Evolutionary conservation across 2,329 filamentous ascomycete species (phyloP), one percentile per base, ranked within the genome.

Genomic region (Niveomyces coronatus): DNA sequence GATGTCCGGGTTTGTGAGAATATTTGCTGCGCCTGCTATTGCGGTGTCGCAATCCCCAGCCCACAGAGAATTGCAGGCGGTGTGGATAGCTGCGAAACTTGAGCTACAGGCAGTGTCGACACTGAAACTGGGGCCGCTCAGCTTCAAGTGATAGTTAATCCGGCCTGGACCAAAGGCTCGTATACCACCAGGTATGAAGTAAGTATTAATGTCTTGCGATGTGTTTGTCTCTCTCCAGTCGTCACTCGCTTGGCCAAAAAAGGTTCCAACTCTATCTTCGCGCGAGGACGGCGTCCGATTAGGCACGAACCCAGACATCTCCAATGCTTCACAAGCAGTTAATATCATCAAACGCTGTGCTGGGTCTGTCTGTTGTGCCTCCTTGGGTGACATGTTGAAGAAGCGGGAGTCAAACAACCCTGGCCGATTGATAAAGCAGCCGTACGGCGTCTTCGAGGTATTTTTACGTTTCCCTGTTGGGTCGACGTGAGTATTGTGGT

Each of bases 211-310:
- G 5, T 83, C 76, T 51, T 87, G 78, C 0, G 74, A 73, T 9
- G 73, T 75, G 53, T 87, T 87, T 41, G 83, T 76, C 72, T 87
- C 83, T 61, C 79, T 70, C 71, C 79, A 88, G 52, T 88, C 84
- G 44, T 87, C 80, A 36, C 79, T 84, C 2, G 82, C 82, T 52
- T 82, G 76, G 18, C 82, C 84, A 44, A 84, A 86, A 51, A 83
- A 88, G 0, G 77, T 80, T 26, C 82, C 83, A 24, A 86, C 76
- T 0, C 67, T 58, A n/a, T 62, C 49, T 0, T 51, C 45, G 3
- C 74, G 71, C 1, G 76, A 81, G 1, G 76, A 78, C 0, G 77
- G 70, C 0, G 77, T 81, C 33, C 74, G 64, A 52, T 79, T 75
- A 0, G 74, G 71, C 2, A 82, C 73, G 47, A 79, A 74, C 2